phyloP scores from a whole-genome alignment of 768 basidiomycete genomes.

The Boletus tomentosulus region DNA sequence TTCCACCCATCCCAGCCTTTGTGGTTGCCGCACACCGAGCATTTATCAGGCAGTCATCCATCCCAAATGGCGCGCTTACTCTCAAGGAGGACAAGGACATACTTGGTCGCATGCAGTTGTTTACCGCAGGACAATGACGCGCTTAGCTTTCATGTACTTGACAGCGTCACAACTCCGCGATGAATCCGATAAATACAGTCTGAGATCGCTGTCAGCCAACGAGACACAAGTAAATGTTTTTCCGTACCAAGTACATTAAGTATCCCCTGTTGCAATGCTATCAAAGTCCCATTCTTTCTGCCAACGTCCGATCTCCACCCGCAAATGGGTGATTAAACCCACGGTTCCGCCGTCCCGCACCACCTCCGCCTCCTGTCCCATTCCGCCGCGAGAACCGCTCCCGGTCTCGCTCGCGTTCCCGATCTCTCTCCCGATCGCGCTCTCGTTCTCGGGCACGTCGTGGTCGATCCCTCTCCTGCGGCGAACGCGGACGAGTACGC shows the following conservation, averaged over 20 bases:
- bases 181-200: slow-evolving; percentile 6
- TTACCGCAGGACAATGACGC: slow-evolving; percentile 26
- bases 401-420: slow-evolving; percentile 34
- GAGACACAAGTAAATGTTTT: slow-evolving; percentile 4
- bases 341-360: slow-evolving; percentile 35
- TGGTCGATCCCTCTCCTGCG: slow-evolving; percentile 39
- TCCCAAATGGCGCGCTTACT: not conserved
- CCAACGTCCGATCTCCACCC: slow-evolving; percentile 72
- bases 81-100: slow-evolving; percentile 12
- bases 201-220: slow-evolving; percentile 31
- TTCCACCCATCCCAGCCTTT: slow-evolving; percentile 52
- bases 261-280: slow-evolving; percentile 6
- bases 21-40: slow-evolving; percentile 34
- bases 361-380: slow-evolving; percentile 39
- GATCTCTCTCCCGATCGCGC: slow-evolving; percentile 32
- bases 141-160: slow-evolving; percentile 4
- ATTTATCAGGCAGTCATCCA: slow-evolving; percentile 24
- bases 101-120: slow-evolving; percentile 30
- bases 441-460: slow-evolving; percentile 34
- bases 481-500: slow-evolving; percentile 41
- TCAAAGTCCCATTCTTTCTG: slow-evolving; percentile 76
- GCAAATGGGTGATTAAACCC: slow-evolving; percentile 34
- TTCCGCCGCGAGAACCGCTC: slow-evolving; percentile 40
- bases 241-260: slow-evolving; percentile 38
- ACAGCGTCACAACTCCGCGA: not conserved